Evolutionary conservation across 257 asterid genomes (phyloP).

Genomic region (Nicotiana benthamiana): DNA sequence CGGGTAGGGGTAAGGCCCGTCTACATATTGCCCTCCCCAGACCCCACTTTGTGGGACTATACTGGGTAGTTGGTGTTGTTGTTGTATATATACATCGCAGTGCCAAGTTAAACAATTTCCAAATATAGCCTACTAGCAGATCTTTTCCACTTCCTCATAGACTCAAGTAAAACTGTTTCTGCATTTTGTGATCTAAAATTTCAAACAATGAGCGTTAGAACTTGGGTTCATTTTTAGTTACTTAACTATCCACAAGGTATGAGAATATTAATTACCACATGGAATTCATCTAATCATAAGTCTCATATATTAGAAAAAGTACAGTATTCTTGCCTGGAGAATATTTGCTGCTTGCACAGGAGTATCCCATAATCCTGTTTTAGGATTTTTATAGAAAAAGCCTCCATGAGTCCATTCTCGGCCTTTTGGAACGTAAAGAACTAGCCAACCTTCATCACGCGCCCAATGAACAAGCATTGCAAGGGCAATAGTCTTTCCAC

Average conservation of each 20-base stretch:
- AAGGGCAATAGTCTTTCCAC: constrained; percentile 88
- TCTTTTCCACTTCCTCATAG: background rate
- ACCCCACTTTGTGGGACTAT: too few species aligned
- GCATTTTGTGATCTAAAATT: background rate
- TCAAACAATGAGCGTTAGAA: background rate
- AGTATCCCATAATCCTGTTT: constrained; percentile 84
- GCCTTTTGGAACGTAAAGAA: constrained; percentile 78
- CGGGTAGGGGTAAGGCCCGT: too few species aligned
- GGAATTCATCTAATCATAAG: background rate
- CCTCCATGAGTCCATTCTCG: constrained; percentile 95
- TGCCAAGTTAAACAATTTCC: background rate
- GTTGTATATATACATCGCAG: background rate
- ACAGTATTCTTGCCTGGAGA: constrained; percentile 43
- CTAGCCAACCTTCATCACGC: constrained; percentile 98
- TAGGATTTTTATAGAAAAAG: constrained; percentile 65
- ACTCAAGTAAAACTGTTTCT: background rate
- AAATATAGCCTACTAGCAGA: background rate
- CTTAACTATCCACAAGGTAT: background rate
- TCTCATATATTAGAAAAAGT: background rate
- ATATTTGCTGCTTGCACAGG: constrained; percentile 79
- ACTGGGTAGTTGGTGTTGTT: too few species aligned
- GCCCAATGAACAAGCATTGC: constrained; percentile 99
- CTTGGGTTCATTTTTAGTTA: background rate
- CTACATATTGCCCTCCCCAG: too few species aligned
- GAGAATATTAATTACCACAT: background rate